A percentile compares a stretch with the other conserved stretches of the same genome.
Conservation (phyloP, 306 rosid genomes). For the Trifolium pratense region DNA sequence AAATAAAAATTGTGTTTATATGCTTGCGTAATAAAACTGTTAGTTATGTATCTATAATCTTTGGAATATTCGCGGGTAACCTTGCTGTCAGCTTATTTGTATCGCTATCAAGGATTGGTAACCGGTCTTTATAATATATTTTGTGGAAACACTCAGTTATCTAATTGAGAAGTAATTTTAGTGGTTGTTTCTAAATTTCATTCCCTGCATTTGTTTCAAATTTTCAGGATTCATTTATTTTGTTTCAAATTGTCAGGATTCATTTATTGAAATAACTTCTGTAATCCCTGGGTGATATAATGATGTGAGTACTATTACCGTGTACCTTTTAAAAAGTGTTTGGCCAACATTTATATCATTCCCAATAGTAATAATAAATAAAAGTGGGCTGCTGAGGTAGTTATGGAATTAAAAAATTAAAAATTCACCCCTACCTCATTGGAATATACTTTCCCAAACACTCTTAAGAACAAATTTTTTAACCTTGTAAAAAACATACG, state of each 20-base stretch:
- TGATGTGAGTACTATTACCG: not conserved
- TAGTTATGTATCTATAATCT: not conserved
- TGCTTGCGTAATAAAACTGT: not conserved
- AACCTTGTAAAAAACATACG: not conserved
- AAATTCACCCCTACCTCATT: not conserved
- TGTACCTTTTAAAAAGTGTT: not conserved
- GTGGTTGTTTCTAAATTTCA: not conserved
- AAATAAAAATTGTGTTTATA: not conserved
- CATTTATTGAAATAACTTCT: not conserved
- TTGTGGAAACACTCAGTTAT: not conserved
- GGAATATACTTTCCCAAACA: not conserved
- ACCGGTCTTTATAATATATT: not conserved
- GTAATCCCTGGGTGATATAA: not conserved
- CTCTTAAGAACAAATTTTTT: not conserved
- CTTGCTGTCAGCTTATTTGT: not conserved
- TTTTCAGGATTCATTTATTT: not conserved
- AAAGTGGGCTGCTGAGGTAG: conserved; percentile 1
- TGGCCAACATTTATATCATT: not conserved
- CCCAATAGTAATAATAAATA: not conserved
- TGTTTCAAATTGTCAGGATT: not conserved
- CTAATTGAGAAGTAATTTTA: not conserved
- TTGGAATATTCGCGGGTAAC: not conserved
- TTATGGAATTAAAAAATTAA: not conserved
- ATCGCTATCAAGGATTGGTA: not conserved
- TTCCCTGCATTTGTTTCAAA: not conserved